A percentile compares a stretch with the other conserved stretches of the same genome.
phyloP scores from a whole-genome alignment of 2,329 filamentous ascomycete genomes.

The Cryoendolithus antarcticus region DNA sequence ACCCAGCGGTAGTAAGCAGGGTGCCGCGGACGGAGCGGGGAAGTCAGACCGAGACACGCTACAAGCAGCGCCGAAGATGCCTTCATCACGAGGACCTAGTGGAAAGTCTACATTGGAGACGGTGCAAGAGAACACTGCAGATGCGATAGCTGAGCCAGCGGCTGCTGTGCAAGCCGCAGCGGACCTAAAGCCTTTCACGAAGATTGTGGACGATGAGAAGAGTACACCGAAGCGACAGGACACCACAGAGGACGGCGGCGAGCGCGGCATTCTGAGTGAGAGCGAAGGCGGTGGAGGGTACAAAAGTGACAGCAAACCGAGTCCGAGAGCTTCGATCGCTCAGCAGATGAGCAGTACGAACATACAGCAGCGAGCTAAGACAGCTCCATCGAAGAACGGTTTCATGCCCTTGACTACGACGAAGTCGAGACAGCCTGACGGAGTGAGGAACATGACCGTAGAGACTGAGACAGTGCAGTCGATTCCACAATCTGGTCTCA shows the following conservation, averaged over 20 bases:
- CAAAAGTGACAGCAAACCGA: conserved; percentile 34
- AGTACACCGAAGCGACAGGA: conserved; percentile 38
- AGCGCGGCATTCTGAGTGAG: conserved; percentile 35
- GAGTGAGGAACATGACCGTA: conserved; percentile 88
- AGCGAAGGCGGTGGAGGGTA: conserved; percentile 50
- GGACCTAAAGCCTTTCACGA: conserved; percentile 19
- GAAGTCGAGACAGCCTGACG: conserved; percentile 59
- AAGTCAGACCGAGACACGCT: conserved; percentile 24
- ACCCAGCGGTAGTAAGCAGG: conserved; percentile 9
- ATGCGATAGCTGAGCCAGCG: conserved; percentile 49
- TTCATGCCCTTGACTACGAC: conserved; percentile 50
- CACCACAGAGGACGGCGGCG: conserved; percentile 22
- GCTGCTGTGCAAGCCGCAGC: conserved; percentile 23
- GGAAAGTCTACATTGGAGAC: conserved; percentile 60
- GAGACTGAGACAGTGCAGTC: conserved; percentile 94
- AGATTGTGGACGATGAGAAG: conserved; percentile 15
- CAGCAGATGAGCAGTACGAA: conserved; percentile 18
- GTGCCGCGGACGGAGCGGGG: conserved; percentile 1
- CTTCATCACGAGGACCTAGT: conserved; percentile 23
- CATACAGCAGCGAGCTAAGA: conserved; percentile 14
- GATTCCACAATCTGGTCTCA: conserved; percentile 70
- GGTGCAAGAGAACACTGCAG: conserved; percentile 46
- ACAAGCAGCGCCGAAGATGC: conserved; percentile 26
- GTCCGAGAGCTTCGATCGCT: conserved; percentile 21
- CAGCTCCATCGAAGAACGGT: conserved; percentile 51